These are phyloP conservation scores for Suillus decipiens DNA, from an alignment of 768 basidiomycete species.

Conservation along the genomic window DNA sequence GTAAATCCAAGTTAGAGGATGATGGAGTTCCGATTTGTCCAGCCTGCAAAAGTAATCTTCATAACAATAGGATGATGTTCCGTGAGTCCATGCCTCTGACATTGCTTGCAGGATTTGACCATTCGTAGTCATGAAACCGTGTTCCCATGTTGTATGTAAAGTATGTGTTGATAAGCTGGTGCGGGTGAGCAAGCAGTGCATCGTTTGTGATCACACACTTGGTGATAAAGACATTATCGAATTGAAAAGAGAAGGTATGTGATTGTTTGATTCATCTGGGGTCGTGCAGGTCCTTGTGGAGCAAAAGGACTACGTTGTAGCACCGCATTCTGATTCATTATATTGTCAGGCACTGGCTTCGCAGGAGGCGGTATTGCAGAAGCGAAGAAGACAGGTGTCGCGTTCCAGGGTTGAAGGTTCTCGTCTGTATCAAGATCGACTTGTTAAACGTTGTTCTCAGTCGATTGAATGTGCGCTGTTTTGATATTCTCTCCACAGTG, in stretches of 20 bases:
- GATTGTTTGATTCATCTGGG: neutral
- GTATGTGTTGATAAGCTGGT: conserved; percentile 90
- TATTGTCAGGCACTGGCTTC: conserved; percentile 77
- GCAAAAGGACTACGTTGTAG: neutral
- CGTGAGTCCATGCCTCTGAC: conserved; percentile 44
- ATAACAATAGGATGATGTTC: conserved; percentile 73
- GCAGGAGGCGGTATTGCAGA: conserved; percentile 96
- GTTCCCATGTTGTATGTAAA: conserved; percentile 90
- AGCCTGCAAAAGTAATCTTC: conserved; percentile 82
- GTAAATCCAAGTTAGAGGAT: conserved; percentile 53
- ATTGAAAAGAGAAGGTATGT: conserved; percentile 83
- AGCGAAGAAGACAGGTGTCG: conserved; percentile 73
- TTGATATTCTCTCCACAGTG: neutral
- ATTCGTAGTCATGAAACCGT: conserved; percentile 72
- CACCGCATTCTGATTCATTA: conserved; percentile 9
- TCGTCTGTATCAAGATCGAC: neutral
- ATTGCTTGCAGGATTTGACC: conserved; percentile 7
- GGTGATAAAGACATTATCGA: conserved; percentile 77
- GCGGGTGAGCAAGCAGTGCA: conserved; percentile 75
- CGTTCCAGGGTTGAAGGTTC: conserved; percentile 74
- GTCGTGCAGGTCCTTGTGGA: neutral
- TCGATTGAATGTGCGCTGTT: conserved; percentile 3
- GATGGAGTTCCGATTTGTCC: conserved; percentile 72
- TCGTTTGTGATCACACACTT: conserved; percentile 76
- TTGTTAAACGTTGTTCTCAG: neutral